Evolutionary conservation across 192 early-diverging fungal genomes (phyloP), one percentile per base, ranked within the genome.

Genomic region (Backusella mclennaniae): DNA sequence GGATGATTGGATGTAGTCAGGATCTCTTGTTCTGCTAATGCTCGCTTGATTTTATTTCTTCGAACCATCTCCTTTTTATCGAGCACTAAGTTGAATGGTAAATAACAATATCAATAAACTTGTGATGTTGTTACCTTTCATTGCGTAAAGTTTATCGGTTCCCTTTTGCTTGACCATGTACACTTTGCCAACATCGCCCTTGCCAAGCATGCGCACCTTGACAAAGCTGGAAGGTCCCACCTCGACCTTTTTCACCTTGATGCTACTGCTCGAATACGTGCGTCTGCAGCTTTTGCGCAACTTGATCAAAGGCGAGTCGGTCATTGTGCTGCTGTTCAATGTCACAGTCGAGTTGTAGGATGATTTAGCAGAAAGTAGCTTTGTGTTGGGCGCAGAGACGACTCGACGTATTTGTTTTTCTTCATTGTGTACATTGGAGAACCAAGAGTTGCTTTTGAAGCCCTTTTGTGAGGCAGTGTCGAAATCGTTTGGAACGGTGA

Each of bases 151-250:
- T 76, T 91, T 91, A 66, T 89, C 90, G 0, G 90, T 87, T 44
- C 91, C 90, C 80, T 96, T 97, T 78, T 94, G 90, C 41, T 91
- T 90, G 63, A 99, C 98, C 79, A 99, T 87, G 77, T 96, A 99
- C 6, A 99, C 98, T 77, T 95, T 96, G 23, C 97, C 98, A 39
- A 99, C 98, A 78, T 98, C 98, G 46, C 98, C 98, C 80, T 97
- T 97, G 66, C 98, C 98, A 29, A 99, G 88, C 74, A 99, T 78
- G 83, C 93, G 86, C 73, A 98, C 88, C 80, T 98, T 98, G n/a
- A 85, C 87, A 85, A 98, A 99, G 79, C 93, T 92, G 66, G 86
- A 93, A 0, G 98, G 97, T 17, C 91, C 89, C 2, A 98, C 97
- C 76, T 96, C 87, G 33, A 93, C 88, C 29, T 93, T 89, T 63